Conservation (phyloP, 225 moss, liverwort and hornwort genomes). For the Rhytidiadelphus loreus region DNA sequence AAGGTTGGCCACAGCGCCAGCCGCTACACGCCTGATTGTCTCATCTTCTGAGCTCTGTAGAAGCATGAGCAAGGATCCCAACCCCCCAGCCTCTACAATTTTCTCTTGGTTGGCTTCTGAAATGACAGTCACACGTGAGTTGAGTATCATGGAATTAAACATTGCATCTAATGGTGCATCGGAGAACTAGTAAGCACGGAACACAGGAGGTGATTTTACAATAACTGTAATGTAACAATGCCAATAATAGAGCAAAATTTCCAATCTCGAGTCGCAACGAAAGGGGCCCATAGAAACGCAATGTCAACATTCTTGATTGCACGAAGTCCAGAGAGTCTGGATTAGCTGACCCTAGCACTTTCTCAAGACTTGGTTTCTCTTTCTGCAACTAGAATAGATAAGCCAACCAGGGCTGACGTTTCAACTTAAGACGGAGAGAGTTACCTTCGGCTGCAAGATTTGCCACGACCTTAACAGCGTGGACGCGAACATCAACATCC, state of each 20-base stretch:
- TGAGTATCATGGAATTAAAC: not conserved
- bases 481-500: constrained; percentile 94
- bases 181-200: not conserved
- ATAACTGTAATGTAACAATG: not conserved
- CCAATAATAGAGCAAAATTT: not conserved
- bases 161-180: not conserved
- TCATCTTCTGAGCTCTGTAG: constrained; percentile 96
- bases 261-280: not conserved
- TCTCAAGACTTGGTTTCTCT: not conserved
- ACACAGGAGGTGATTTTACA: not conserved
- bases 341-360: not conserved
- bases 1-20: constrained; percentile 96
- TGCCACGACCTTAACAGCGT: constrained; percentile 94
- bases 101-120: constrained; percentile 97
- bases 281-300: not conserved
- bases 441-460: constrained; percentile 97
- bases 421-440: not conserved
- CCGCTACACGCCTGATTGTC: constrained; percentile 92
- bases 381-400: not conserved
- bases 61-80: constrained; percentile 77
- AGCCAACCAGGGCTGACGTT: not conserved
- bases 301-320: not conserved
- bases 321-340: not conserved
- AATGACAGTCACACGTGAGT: not conserved
- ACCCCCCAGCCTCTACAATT: constrained; percentile 93